These are phyloP conservation scores for Russula virescens DNA, from an alignment of 768 basidiomycete genomes.

Conservation along the genomic window DNA sequence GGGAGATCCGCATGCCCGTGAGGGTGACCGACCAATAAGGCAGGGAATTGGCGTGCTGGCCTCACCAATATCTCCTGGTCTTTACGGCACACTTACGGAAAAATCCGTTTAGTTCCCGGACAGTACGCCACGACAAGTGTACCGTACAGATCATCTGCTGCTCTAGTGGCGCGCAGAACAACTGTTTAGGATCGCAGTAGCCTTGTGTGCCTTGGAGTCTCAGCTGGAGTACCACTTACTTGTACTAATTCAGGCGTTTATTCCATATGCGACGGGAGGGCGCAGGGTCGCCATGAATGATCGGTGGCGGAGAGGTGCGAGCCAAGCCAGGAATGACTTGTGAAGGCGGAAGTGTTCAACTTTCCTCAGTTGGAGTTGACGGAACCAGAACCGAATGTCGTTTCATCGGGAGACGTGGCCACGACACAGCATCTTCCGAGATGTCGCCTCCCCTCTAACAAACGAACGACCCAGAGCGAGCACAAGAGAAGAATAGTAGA, in stretches of 20 bases:
- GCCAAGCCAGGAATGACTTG: no score
- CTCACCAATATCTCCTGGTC: not conserved
- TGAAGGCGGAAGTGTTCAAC: not conserved
- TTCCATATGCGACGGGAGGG: no score
- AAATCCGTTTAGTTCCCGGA: not conserved
- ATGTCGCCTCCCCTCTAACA: not conserved
- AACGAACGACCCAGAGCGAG: not conserved
- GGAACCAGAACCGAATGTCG: not conserved
- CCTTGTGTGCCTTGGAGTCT: no score
- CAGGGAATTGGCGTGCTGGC: not conserved
- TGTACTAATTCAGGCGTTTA: no score
- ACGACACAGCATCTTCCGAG: not conserved
- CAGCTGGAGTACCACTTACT: no score
- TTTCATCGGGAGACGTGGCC: not conserved
- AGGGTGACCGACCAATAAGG: not conserved
- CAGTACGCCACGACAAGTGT: not conserved
- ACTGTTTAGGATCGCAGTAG: not conserved
- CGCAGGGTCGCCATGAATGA: not conserved
- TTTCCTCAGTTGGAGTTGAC: not conserved
- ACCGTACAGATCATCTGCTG: not conserved
- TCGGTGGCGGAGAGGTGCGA: constrained; percentile 4
- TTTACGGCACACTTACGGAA: not conserved
- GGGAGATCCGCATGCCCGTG: not conserved
- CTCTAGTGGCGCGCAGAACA: not conserved
- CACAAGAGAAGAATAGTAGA: no score